Base-by-base conservation (phyloP, 441 rosid species). In the Syzygium malaccense region DNA sequence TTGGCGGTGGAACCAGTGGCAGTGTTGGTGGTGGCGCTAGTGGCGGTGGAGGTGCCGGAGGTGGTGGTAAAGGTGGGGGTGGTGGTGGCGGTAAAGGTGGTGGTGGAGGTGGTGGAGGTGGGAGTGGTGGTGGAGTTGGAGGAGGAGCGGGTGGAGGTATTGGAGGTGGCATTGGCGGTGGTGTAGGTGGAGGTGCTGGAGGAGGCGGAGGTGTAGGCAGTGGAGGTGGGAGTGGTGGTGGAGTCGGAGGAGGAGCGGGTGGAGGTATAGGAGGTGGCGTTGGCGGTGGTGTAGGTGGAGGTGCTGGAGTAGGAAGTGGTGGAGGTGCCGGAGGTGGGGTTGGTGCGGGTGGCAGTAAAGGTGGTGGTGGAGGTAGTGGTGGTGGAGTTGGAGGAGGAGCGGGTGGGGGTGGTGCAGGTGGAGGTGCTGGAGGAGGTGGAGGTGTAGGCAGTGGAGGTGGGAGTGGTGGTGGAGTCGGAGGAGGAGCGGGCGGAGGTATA, bases 401-500 rank as follows among this genome's bases (percentile, higher is more conserved):
- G 6, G 57, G 68, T 13, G 68, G 68, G 1, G 68, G 25, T 18
- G 26, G 45, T 0, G 48, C 11, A 0, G 79, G 79, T 4, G 79
- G 26, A 11, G 30, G 14, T 7, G n/a, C 6, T 8, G 79, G 78
- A 17, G 20, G 20, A 2, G 41, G 41, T 4, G 78, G 75, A 0
- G 79, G 79, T 9, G n/a, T 5, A 5, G 45, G 45, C 0, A 5
- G 25, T 23, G 60, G 62, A 1, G 62, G 5, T 41, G 45, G 45
- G 6, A 5, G 25, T 23, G 60, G 62, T 9, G n/a, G 62, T 8
- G 62, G 28, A 12, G 68, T 15, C 0, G 71, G 71, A 1, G 41
- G 75, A 3, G 78, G 41, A 0, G 41, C 5, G 0, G 75, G 78
- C 2, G 41, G 13, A 2, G 45, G 78, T 1, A 6, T 2, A 0